Percentiles rank a stretch among this genome's conserved stretches.
Evolutionary conservation across 1,139 yeast genomes (phyloP).

Genomic region (Lodderomyces beijingensis): DNA sequence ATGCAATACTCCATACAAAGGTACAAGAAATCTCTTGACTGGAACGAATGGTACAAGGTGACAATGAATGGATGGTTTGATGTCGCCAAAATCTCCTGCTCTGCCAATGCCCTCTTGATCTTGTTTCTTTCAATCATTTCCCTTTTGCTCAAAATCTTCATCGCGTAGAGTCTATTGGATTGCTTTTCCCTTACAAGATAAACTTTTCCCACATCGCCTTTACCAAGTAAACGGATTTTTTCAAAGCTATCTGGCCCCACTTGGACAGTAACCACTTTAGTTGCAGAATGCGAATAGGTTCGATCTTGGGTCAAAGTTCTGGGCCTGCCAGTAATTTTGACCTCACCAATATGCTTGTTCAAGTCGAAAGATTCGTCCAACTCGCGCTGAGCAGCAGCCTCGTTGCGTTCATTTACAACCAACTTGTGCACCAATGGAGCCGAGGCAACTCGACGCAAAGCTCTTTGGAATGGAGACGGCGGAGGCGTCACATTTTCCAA

Average conservation of each 20-base stretch:
- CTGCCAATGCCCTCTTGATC: constrained; percentile 90
- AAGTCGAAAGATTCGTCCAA: constrained; percentile 30
- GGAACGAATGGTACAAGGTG: constrained; percentile 93
- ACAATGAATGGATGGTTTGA: constrained; percentile 97
- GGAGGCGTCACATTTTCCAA: constrained; percentile 13
- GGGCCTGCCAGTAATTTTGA: constrained; percentile 43
- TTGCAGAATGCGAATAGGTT: constrained; percentile 68
- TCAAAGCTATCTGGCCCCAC: constrained; percentile 88
- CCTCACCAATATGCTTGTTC: constrained; percentile 53
- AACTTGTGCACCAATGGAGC: constrained; percentile 61
- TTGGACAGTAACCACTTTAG: constrained; percentile 68
- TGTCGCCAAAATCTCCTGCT: constrained; percentile 93
- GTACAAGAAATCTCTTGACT: constrained; percentile 87
- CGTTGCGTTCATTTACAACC: constrained; percentile 23
- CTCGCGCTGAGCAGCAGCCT: constrained; percentile 4
- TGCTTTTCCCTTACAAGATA: constrained; percentile 81
- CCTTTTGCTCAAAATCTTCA: constrained; percentile 84
- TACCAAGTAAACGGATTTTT: constrained; percentile 81
- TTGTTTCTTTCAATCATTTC: constrained; percentile 96
- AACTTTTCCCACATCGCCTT: constrained; percentile 98
- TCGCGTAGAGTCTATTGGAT: constrained; percentile 75
- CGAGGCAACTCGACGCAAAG: constrained; percentile 72
- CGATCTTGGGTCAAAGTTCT: constrained; percentile 53
- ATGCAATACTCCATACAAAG: constrained; percentile 98
- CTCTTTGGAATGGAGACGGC: constrained; percentile 43